Evolutionary conservation across 768 basidiomycete genomes (phyloP).

Genomic region (Kwoniella pini): DNA sequence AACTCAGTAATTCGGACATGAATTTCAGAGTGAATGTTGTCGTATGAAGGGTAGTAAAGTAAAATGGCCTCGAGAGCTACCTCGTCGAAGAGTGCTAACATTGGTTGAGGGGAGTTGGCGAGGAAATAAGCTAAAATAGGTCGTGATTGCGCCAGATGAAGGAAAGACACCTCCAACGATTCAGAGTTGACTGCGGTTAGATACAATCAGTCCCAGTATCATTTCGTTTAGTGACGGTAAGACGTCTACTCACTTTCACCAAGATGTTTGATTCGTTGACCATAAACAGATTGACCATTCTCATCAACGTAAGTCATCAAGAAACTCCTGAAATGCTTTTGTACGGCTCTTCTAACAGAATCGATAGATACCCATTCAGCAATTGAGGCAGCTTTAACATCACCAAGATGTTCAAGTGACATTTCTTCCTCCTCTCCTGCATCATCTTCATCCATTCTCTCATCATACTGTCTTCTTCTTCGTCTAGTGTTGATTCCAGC

Average conservation of each 20-base stretch:
- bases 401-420: constrained; percentile 90
- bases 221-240: constrained; percentile 3
- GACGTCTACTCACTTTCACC: constrained; percentile 76
- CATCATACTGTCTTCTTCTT: constrained; percentile 89
- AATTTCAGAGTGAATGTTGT: constrained; percentile 95
- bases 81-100: constrained; percentile 92
- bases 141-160: constrained; percentile 88
- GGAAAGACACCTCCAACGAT: constrained; percentile 94
- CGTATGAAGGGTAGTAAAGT: constrained; percentile 92
- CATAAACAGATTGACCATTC: constrained; percentile 86
- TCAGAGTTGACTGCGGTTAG: constrained; percentile 80
- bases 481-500: constrained; percentile 75
- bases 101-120: constrained; percentile 86
- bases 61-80: constrained; percentile 92
- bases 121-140: constrained; percentile 97
- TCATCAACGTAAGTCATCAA: constrained; percentile 95
- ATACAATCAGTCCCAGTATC: background rate
- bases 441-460: constrained; percentile 85
- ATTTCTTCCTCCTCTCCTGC: constrained; percentile 74
- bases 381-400: constrained; percentile 96
- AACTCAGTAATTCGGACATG: constrained; percentile 96
- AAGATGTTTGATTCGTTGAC: constrained; percentile 84
- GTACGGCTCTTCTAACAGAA: constrained; percentile 83
- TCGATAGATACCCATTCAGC: constrained; percentile 97
- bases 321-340: constrained; percentile 90